Base-by-base conservation (phyloP, 2,329 filamentous ascomycete genomes). In the Colletotrichum limetticola region DNA sequence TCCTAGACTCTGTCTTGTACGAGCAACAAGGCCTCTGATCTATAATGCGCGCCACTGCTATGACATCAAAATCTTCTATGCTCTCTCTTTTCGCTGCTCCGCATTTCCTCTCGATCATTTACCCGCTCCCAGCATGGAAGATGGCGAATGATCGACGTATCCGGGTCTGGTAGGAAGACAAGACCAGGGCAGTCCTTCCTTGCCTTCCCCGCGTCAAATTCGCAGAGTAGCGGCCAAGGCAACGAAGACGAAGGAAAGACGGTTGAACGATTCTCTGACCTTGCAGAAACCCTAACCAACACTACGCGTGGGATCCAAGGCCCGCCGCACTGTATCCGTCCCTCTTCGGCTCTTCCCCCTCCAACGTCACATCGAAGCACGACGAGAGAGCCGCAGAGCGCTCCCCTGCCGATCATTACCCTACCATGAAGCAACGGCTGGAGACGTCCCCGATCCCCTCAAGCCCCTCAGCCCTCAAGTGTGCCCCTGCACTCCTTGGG, bases 331-430 rank as follows among this genome's bases (percentile, higher is more conserved):
- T 11, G 8, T 3, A 32, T 11, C 9, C 30, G 3, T 49, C 6
- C 42, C 19, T 46, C 42, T 46, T 9, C 6, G 30, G 30, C 30
- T 32, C 30, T 32, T 2, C 8, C 24, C 14, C 19, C 16, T 24
- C 16, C 26, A 49, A 26, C 37, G 59, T 24, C 37, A 49, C 24
- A 32, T 24, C 9, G 26, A 32, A 9, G 42, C 42, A 49, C 42
- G 11, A 49, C 42, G 3, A 49, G 3, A 49, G 42, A 49, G 59
- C 19, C 19, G 37, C 57, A 37, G 63, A 52, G 26, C 57, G 7
- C 19, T 49, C 42, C 68, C 57, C 68, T 66, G 68, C n/a, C 26
- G 63, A 67, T 61, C 68, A 66, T 67, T 57, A 30, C 69, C 63
- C 28, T 16, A 49, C 46, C 53, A 53, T 64, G 66, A 60, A 35